phyloP scores from a whole-genome alignment of 441 rosid genomes.

The Pelargonium fulgidum region DNA sequence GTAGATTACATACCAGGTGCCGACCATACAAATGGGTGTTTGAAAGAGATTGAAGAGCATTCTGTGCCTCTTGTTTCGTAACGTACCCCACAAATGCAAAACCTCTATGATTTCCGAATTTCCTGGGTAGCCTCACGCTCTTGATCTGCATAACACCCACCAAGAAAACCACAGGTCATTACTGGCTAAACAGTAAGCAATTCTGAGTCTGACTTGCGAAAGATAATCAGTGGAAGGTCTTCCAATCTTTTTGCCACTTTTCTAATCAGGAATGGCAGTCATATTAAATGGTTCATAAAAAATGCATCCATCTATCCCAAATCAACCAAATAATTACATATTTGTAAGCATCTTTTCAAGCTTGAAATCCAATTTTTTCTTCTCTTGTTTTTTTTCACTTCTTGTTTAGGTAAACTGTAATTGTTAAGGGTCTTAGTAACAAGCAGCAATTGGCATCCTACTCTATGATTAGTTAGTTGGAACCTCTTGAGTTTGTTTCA shows the following conservation, averaged over 20 bases:
- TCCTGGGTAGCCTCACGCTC: slow-evolving; percentile 82
- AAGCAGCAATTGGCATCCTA: not conserved
- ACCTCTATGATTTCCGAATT: slow-evolving; percentile 65
- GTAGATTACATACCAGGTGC: slow-evolving; percentile 55
- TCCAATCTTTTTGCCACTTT: not conserved
- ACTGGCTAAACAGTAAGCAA: slow-evolving; percentile 3
- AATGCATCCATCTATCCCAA: not conserved
- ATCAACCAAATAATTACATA: no score
- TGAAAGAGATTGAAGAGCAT: slow-evolving; percentile 62
- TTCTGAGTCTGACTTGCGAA: not conserved
- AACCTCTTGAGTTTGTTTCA: no score
- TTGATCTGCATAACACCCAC: slow-evolving; percentile 45
- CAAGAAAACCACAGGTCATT: slow-evolving; percentile 8
- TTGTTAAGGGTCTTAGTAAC: not conserved
- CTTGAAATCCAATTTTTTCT: not conserved
- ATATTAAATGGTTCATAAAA: not conserved
- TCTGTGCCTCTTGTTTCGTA: slow-evolving; percentile 84
- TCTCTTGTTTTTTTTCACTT: not conserved
- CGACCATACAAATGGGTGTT: slow-evolving; percentile 89
- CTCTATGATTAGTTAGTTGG: no score
- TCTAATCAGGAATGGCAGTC: not conserved
- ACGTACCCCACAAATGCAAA: slow-evolving; percentile 78
- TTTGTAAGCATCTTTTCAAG: not conserved
- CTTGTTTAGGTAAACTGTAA: no score
- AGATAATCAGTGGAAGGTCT: not conserved